These are phyloP conservation scores for Cladosporium sp. DNA, from an alignment of 2,329 filamentous ascomycete genomes.

Conservation along the genomic window DNA sequence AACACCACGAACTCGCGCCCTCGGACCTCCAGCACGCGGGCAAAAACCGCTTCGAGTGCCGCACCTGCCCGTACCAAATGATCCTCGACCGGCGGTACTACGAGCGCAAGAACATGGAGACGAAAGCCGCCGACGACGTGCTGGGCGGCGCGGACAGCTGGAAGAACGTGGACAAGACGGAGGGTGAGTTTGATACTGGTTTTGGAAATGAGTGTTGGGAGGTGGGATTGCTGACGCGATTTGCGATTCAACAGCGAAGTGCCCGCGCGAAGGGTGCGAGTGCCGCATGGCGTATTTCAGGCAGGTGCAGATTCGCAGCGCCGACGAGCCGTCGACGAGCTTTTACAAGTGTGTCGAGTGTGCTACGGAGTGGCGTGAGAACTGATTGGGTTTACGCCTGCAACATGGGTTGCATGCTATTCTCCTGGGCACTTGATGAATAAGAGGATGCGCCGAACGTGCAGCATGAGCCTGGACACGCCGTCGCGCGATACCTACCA, in stretches of 20 bases:
- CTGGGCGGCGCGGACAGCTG: constrained; percentile 83
- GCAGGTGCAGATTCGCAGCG: constrained; percentile 94
- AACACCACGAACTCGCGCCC: constrained; percentile 28
- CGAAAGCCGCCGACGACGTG: constrained; percentile 83
- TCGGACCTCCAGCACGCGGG: constrained; percentile 36
- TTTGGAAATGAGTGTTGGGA: background rate
- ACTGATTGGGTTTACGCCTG: constrained; percentile 17
- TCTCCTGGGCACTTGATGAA: too few species aligned
- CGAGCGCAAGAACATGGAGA: constrained; percentile 72
- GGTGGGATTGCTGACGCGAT: constrained; percentile 1
- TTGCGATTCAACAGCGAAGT: constrained; percentile 56
- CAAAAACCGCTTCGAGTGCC: constrained; percentile 84
- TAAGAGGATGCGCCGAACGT: too few species aligned
- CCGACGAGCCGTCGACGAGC: constrained; percentile 96
- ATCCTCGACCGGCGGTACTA: constrained; percentile 72
- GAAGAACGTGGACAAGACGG: constrained; percentile 83
- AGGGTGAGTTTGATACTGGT: constrained; percentile 38
- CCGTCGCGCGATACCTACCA: too few species aligned
- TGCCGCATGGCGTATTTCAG: constrained; percentile 86
- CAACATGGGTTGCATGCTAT: too few species aligned
- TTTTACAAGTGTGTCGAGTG: constrained; percentile 66
- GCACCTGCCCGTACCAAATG: constrained; percentile 90
- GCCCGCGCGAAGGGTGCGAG: constrained; percentile 71
- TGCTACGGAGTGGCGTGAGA: constrained; percentile 40
- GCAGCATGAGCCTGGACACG: too few species aligned